Base-by-base conservation (phyloP, 2,329 filamentous ascomycete species). In the Claviceps lovelessii region DNA sequence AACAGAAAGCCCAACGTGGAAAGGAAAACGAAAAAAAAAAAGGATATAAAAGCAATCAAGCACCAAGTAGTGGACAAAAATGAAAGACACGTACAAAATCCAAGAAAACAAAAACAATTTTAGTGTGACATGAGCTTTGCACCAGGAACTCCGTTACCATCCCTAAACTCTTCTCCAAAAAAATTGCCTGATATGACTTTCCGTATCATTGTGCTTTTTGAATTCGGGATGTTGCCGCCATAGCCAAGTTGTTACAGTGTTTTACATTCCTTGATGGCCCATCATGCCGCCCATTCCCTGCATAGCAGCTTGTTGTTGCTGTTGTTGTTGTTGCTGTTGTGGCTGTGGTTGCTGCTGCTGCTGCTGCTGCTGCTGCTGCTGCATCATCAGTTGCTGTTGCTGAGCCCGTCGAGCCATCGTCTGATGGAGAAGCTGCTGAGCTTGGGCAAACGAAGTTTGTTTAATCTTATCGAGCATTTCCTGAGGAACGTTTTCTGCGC, bases 211-310 rank as follows among this genome's bases (percentile, higher is more conserved):
- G 35, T 35, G 37, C 44, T 42, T 52, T 19, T 19, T 11, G 23
- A 17, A 23, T 23, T 23, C 35, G 35, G 23, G 19, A 4, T 28
- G 2, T 10, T 10, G 23, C 23, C 51, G 23, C n/a, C 45, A 42
- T 19, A 49, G 5, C 41, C 35, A 31, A 48, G 45, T 48, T 28
- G 31, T 37, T 31, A 28, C 45, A 39, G 11, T 44, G 49, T 41
- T 51, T 63, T 69, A 75, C 72, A 76, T 76, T 44, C 72, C 73
- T 59, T 76, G 73, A 23, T 70, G 69, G 13, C 72, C 73, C 74
- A 77, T 77, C 73, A 80, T 79, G 31, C 73, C 71, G 53, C 74
- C 72, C 72, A 80, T 78, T 7, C 73, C 73, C 56, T 78, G 74
- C 70, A 79, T 74, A 37, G 69, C 67, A 52, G 67, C 67, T 59